Conservation (phyloP, 345 rosid genomes). For the Psidium guajava region DNA sequence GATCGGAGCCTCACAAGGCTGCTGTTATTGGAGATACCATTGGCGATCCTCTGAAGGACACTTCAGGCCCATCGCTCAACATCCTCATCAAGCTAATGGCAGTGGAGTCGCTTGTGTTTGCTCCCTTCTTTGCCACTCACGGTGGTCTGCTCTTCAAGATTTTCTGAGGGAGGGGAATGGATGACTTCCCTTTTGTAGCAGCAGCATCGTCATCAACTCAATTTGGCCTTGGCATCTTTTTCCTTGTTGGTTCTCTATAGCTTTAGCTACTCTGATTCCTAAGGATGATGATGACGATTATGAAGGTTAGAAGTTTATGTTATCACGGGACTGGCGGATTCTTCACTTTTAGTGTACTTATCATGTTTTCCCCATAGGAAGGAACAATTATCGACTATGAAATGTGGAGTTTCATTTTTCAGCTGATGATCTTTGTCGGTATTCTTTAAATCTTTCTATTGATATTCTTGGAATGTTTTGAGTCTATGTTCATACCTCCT, state of each 20-base stretch:
- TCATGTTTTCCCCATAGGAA: background rate
- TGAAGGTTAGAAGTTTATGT: background rate
- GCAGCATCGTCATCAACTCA: background rate
- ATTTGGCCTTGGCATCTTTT: background rate
- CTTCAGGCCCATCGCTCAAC: slow-evolving; percentile 33
- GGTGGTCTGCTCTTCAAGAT: slow-evolving; percentile 36
- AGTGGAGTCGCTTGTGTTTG: slow-evolving; percentile 38
- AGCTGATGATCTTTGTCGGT: background rate
- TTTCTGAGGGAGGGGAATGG: background rate
- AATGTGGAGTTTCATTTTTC: background rate
- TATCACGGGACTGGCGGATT: background rate
- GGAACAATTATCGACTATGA: background rate
- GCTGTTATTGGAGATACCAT: slow-evolving; percentile 14
- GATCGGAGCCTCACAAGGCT: slow-evolving; percentile 15
- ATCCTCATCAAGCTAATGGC: slow-evolving; percentile 41
- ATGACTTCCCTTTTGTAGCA: background rate
- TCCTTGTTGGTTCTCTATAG: background rate
- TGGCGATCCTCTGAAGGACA: slow-evolving; percentile 9
- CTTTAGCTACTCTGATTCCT: background rate
- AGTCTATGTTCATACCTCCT: background rate
- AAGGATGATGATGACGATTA: background rate
- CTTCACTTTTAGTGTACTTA: background rate
- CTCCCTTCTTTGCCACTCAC: slow-evolving; percentile 35
- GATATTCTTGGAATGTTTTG: background rate
- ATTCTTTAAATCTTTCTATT: background rate